Base-by-base conservation (phyloP, 768 basidiomycete genomes). In the Suillus hirtellus region DNA sequence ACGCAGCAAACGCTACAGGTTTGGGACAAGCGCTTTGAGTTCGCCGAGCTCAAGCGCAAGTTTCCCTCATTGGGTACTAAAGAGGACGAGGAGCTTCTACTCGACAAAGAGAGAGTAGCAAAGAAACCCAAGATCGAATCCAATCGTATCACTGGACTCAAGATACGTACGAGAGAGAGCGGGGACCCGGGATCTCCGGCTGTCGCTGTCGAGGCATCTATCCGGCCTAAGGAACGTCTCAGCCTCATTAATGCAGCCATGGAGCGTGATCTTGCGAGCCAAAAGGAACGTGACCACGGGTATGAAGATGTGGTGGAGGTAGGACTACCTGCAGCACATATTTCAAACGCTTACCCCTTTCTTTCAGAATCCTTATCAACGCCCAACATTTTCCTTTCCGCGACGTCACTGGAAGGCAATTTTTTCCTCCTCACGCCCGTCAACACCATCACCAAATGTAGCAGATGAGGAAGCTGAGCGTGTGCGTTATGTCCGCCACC, bases 271-370 rank as follows among this genome's bases (percentile, higher is more conserved):
- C 52, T 74, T 89, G 71, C 78, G 74, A 79, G 79, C 56, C 87
- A 89, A 73, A 89, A 88, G 71, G 90, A 95, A 56, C 75, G 81
- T 55, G 91, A 95, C 69, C 83, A 88, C 56, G 83, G 86, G 58
- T 96, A 93, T 89, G 95, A 96, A 68, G 95, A 98, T 71, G 80
- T 82, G 60, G 82, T 93, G 66, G 95, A 97, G 75, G 91, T 93
- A 71, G 72, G 84, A 75, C 2, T 59, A 61, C 31, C 12, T 42
- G 4, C 5, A 11, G 19, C 14, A 6, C 2, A 37, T 52, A 27
- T 24, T 60, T 15, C 44, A 15, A 14, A 19, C 43, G 34, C 55
- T 70, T 37, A 73, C 34, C 31, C 31, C 5, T 27, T 54, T 60
- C 50, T 49, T 52, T 53, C 65, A 93, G 90, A 85, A 85, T 65